A percentile compares a stretch with the other conserved stretches of the same genome.
Conservation (phyloP, 192 early-diverging fungal genomes). For the Coemansia umbellata region DNA sequence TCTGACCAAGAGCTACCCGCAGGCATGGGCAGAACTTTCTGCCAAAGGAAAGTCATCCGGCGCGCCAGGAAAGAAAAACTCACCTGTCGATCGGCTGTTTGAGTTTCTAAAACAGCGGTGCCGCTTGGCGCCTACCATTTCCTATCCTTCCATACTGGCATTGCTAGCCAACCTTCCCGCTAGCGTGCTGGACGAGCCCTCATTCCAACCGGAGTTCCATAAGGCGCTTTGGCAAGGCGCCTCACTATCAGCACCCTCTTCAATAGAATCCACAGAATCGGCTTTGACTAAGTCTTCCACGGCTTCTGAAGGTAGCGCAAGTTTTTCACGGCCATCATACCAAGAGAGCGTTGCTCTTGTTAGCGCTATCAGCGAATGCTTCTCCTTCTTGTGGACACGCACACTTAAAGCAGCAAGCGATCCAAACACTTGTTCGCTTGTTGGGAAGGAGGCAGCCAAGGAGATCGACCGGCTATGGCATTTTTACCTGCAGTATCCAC, state of each 20-base stretch:
- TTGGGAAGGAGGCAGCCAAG: slow-evolving; percentile 33
- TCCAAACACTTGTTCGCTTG: neutral
- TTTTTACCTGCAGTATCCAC: slow-evolving; percentile 37
- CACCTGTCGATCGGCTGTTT: slow-evolving; percentile 59
- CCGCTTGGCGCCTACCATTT: slow-evolving; percentile 59
- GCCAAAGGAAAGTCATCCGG: neutral
- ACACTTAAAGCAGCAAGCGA: slow-evolving; percentile 16
- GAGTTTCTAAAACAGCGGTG: slow-evolving; percentile 64
- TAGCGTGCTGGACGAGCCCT: slow-evolving; percentile 16
- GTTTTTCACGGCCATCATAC: slow-evolving; percentile 8
- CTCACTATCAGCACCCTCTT: neutral
- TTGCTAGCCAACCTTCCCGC: slow-evolving; percentile 63
- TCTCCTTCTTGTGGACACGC: slow-evolving; percentile 42
- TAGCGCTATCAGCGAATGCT: slow-evolving; percentile 41
- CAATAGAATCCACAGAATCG: neutral
- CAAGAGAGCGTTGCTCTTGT: slow-evolving; percentile 34
- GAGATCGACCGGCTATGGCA: slow-evolving; percentile 48
- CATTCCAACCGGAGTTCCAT: slow-evolving; percentile 23
- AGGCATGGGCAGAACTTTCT: slow-evolving; percentile 48
- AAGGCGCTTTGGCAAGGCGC: slow-evolving; percentile 43
- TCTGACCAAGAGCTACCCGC: slow-evolving; percentile 66
- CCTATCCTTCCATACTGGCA: slow-evolving; percentile 77
- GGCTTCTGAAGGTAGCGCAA: no score
- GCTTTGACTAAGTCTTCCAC: no score
- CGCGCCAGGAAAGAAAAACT: slow-evolving; percentile 24